phyloP scores from a whole-genome alignment of 495 filamentous ascomycete genomes.

The Neurospora sp. region DNA sequence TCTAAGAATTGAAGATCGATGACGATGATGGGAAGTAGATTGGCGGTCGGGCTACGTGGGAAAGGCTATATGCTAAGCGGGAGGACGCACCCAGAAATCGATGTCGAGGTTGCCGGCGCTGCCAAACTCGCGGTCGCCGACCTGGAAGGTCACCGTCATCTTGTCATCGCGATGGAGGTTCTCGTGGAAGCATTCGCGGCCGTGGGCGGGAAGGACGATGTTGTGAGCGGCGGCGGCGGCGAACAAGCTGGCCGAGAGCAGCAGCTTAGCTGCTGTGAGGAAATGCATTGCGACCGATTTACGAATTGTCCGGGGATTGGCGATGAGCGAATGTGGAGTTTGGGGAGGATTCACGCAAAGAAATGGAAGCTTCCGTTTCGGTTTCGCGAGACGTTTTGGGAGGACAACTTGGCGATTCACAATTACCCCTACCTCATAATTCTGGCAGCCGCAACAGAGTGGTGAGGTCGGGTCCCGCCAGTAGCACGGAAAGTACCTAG shows the following conservation, averaged over 20 bases:
- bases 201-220: slow-evolving; percentile 85
- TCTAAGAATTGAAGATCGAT: background rate
- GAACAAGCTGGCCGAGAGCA: slow-evolving; percentile 54
- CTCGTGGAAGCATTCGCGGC: slow-evolving; percentile 96
- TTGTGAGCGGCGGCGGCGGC: slow-evolving; percentile 68
- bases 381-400: slow-evolving; percentile 15
- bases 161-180: slow-evolving; percentile 82
- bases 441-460: background rate
- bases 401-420: slow-evolving; percentile 21
- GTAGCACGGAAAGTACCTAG: background rate
- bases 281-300: slow-evolving; percentile 19
- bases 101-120: slow-evolving; percentile 89
- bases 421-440: background rate
- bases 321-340: slow-evolving; percentile 1
- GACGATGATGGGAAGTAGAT: background rate
- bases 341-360: slow-evolving; percentile 3
- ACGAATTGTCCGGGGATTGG: background rate
- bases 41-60: background rate
- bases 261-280: slow-evolving; percentile 39
- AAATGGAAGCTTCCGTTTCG: background rate
- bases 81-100: slow-evolving; percentile 83
- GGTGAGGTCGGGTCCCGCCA: background rate
- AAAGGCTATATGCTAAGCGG: background rate
- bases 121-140: slow-evolving; percentile 93
- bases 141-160: slow-evolving; percentile 98